Conservation (phyloP, 805 yeast species). For the Scheffersomyces ergatensis region DNA sequence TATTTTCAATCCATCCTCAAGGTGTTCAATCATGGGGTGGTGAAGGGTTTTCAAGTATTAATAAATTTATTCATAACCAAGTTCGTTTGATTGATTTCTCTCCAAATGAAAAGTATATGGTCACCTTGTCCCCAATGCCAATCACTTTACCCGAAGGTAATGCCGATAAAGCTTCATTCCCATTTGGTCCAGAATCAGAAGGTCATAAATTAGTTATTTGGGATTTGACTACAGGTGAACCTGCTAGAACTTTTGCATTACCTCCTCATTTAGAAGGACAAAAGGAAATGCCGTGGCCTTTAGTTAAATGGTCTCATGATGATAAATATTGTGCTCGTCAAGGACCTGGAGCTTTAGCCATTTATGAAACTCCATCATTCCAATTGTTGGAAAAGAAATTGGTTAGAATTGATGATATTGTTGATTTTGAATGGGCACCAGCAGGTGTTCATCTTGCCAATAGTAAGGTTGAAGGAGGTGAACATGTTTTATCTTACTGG, state of each 20-base stretch:
- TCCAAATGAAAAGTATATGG: constrained; percentile 86
- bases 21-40: constrained; percentile 99
- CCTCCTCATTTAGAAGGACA: constrained; percentile 68
- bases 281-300: constrained; percentile 88
- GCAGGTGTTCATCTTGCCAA: constrained; percentile 69
- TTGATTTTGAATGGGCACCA: constrained; percentile 95
- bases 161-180: constrained; percentile 66
- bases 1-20: constrained; percentile 86
- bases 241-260: constrained; percentile 86
- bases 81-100: constrained; percentile 89
- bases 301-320: constrained; percentile 92
- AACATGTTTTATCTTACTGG: constrained; percentile 86
- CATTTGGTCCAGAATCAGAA: constrained; percentile 81
- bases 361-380: constrained; percentile 80
- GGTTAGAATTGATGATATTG: constrained; percentile 77
- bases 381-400: constrained; percentile 82
- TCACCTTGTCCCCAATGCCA: constrained; percentile 86
- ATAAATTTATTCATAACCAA: constrained; percentile 82
- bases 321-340: constrained; percentile 93
- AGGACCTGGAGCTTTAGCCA: constrained; percentile 88
- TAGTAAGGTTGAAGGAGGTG: constrained; percentile 50
- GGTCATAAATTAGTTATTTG: constrained; percentile 94
- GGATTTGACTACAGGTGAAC: constrained; percentile 82
- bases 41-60: constrained; percentile 64
- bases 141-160: constrained; percentile 62